Percentiles rank a stretch among this genome's conserved stretches.
Conservation (phyloP, 208 protist species). For the Acanthamoeba culbertsoni region DNA sequence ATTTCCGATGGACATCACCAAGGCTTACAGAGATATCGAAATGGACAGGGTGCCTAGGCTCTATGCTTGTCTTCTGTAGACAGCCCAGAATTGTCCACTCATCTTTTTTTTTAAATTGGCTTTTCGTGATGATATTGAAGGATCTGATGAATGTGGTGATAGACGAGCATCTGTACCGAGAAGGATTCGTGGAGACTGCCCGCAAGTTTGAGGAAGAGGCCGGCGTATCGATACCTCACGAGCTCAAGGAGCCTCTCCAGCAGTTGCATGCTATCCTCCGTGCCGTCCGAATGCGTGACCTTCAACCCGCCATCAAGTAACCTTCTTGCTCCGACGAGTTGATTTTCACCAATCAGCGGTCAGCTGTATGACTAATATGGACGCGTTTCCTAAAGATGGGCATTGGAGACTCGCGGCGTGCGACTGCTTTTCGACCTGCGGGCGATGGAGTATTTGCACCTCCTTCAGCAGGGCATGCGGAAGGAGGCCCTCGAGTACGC, state of each 20-base stretch:
- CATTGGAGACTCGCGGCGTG: no score
- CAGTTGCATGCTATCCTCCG: neutral
- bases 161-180: neutral
- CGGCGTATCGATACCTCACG: neutral
- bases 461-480: neutral
- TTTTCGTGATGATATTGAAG: no score
- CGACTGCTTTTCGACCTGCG: neutral
- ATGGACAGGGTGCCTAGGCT: slow-evolving; percentile 12
- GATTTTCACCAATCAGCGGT: no score
- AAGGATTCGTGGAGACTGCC: neutral
- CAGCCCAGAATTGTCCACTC: no score
- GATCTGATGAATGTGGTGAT: neutral
- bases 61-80: neutral
- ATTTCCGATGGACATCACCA: slow-evolving; percentile 40
- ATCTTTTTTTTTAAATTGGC: no score
- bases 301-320: neutral
- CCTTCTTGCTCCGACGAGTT: no score
- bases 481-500: slow-evolving; percentile 13
- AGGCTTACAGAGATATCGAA: slow-evolving; percentile 28
- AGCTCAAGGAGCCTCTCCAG: neutral
- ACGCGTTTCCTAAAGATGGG: no score
- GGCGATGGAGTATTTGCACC: slow-evolving; percentile 32
- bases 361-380: no score
- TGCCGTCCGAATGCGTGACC: neutral
- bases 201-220: slow-evolving; percentile 13